Conservation (phyloP, 768 basidiomycete genomes). For the Suillus bovinus region DNA sequence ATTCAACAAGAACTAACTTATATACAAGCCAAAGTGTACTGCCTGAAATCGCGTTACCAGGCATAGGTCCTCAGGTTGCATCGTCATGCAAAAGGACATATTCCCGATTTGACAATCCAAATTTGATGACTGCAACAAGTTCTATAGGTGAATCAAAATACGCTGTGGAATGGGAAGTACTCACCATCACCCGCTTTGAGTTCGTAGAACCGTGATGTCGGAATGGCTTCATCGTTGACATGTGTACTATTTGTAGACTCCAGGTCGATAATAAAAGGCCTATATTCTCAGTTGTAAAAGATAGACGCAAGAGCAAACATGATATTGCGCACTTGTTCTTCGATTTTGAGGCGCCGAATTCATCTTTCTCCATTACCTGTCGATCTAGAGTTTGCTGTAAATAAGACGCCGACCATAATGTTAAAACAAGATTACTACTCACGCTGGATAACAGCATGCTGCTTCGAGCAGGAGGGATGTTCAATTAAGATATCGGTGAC, state of each 20-base stretch:
- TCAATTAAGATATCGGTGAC: conserved; percentile 88
- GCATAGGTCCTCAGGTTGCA: conserved; percentile 36
- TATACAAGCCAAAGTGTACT: not conserved
- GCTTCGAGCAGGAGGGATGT: conserved; percentile 97
- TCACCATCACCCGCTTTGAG: conserved; percentile 76
- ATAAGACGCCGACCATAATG: conserved; percentile 10
- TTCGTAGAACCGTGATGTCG: conserved; percentile 85
- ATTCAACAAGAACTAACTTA: not conserved
- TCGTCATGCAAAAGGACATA: conserved; percentile 88
- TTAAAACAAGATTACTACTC: conserved; percentile 26
- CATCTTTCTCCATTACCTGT: conserved; percentile 82
- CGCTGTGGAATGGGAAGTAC: conserved; percentile 21
- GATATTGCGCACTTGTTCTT: conserved; percentile 70
- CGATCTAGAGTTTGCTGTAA: conserved; percentile 52
- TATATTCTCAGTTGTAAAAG: conserved; percentile 32
- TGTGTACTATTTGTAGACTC: conserved; percentile 97
- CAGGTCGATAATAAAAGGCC: conserved; percentile 96
- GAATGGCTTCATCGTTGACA: conserved; percentile 87
- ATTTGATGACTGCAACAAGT: conserved; percentile 68
- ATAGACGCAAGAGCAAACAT: conserved; percentile 8
- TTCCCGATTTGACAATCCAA: conserved; percentile 77
- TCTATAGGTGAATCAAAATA: conserved; percentile 12
- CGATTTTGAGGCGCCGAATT: conserved; percentile 78
- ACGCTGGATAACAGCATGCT: conserved; percentile 97
- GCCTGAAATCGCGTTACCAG: not conserved